phyloP scores from a whole-genome alignment of 352 stramenopile species.

The Phytophthora rubi region DNA sequence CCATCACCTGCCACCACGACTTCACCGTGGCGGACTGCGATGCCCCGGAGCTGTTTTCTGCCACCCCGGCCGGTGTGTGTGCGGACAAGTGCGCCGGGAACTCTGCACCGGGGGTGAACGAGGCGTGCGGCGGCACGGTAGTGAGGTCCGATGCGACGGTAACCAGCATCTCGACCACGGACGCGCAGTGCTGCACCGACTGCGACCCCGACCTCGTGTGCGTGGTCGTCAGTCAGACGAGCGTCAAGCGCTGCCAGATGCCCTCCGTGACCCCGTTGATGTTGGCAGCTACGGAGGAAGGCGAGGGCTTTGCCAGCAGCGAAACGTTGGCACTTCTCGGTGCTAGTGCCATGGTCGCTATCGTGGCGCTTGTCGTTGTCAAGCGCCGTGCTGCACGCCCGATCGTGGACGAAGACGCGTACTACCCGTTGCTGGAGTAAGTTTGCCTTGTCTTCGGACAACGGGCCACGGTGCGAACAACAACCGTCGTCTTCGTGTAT shows the following conservation, averaged over 20 bases:
- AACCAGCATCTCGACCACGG: slow-evolving; percentile 32
- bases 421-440: slow-evolving; percentile 67
- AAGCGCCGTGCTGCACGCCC: slow-evolving; percentile 23
- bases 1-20: slow-evolving; percentile 37
- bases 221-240: neutral
- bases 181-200: slow-evolving; percentile 41
- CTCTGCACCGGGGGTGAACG: slow-evolving; percentile 34
- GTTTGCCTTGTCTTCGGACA: neutral
- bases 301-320: slow-evolving; percentile 25
- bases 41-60: slow-evolving; percentile 34
- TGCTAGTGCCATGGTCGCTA: slow-evolving; percentile 51
- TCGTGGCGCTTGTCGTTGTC: slow-evolving; percentile 63
- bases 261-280: neutral
- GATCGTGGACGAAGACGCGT: slow-evolving; percentile 43
- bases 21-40: slow-evolving; percentile 62
- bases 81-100: slow-evolving; percentile 33
- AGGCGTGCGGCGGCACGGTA: slow-evolving; percentile 49
- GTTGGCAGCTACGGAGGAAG: slow-evolving; percentile 7
- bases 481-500: neutral
- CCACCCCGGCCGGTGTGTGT: slow-evolving; percentile 27
- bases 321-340: slow-evolving; percentile 41
- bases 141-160: slow-evolving; percentile 30
- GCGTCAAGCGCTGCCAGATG: neutral
- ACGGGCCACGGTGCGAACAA: neutral
- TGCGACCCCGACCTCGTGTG: neutral